Percentiles rank a stretch among this genome's conserved stretches.
Evolutionary conservation across 1,284 basidiomycete species (phyloP).

Genomic region (Vanrija sp.): DNA sequence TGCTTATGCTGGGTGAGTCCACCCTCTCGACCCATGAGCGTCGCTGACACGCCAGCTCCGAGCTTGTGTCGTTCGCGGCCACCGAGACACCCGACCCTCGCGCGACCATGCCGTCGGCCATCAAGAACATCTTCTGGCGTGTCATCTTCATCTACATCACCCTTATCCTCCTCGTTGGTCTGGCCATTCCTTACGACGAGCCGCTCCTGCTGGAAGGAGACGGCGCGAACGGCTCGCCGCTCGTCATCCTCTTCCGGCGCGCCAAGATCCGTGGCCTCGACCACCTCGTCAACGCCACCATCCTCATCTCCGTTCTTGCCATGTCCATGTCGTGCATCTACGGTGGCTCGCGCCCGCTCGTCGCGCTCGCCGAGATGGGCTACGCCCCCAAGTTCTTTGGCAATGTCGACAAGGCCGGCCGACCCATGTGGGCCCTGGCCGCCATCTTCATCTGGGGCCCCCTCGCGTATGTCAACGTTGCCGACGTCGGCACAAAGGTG

Average conservation of each 20-base stretch:
- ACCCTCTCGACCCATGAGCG: no score
- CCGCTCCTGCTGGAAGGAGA: constrained; percentile 42
- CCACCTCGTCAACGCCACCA: constrained; percentile 53
- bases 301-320: constrained; percentile 48
- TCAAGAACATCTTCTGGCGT: constrained; percentile 51
- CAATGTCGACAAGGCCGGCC: constrained; percentile 54
- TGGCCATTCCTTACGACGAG: constrained; percentile 50
- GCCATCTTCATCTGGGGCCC: constrained; percentile 44
- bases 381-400: constrained; percentile 51
- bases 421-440: constrained; percentile 51
- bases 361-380: constrained; percentile 45
- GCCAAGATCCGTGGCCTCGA: constrained; percentile 51
- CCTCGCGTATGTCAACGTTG: constrained; percentile 48
- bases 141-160: constrained; percentile 53
- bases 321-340: constrained; percentile 46
- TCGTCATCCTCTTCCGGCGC: constrained; percentile 52
- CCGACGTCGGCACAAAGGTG: constrained; percentile 27
- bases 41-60: constrained; percentile 53
- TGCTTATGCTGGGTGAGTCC: constrained; percentile 61
- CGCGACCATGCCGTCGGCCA: constrained; percentile 10
- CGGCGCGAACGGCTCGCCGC: constrained; percentile 52
- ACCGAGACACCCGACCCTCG: constrained; percentile 29
- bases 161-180: constrained; percentile 52
- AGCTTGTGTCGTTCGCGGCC: constrained; percentile 74
- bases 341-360: constrained; percentile 46